Evolutionary conservation across 164 flowering plant genomes (phyloP), one percentile per base, ranked within the genome.

Genomic region (Berberis vulgaris): DNA sequence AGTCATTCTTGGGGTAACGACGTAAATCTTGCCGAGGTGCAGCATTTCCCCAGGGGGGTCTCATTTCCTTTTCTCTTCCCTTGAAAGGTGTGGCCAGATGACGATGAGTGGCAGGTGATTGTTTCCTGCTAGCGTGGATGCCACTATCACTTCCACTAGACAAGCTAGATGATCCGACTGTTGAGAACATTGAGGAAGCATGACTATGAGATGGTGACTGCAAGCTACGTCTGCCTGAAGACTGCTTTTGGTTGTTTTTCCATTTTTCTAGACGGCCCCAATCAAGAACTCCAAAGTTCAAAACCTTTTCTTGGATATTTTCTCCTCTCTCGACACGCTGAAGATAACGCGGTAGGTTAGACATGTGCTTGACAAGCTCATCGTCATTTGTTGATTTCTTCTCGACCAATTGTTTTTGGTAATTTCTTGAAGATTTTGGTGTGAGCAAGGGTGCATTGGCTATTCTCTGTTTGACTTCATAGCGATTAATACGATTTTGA

Each of bases 251-350:
- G 57, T 67, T 75, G 59, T 66, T 42, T 62, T 83, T 84, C 97
- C 96, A 89, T 57, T 81, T 79, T 63, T 91, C 96, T 4, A 94
- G 75, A 54, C 78, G 84, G 41, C 73, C 70, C 96, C 95, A 89
- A 65, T 88, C 95, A 62, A 92, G 84, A 67, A 94, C 99, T 40
- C 96, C 99, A 66, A 91, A 74, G 76, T 80, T 89, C 69, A 89
- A 76, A 43, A 87, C 84, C 70, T 81, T 85, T 49, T 76, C 87
- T 69, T 78, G 83, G 41, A 69, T 43, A 54, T 69, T 80, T 69
- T 73, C 82, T 67, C 75, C 83, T 57, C 49, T 79, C 57, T 84
- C 85, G 63, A 74, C 41, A 3, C 69, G 81, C 74, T 81, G 86
- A 54, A 89, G 85, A 77, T 82, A 91, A 63, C 72, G 63, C 0